Evolutionary conservation across 2,329 filamentous ascomycete species (phyloP).

Genomic region (Phyllosticta paracitricarpa): DNA sequence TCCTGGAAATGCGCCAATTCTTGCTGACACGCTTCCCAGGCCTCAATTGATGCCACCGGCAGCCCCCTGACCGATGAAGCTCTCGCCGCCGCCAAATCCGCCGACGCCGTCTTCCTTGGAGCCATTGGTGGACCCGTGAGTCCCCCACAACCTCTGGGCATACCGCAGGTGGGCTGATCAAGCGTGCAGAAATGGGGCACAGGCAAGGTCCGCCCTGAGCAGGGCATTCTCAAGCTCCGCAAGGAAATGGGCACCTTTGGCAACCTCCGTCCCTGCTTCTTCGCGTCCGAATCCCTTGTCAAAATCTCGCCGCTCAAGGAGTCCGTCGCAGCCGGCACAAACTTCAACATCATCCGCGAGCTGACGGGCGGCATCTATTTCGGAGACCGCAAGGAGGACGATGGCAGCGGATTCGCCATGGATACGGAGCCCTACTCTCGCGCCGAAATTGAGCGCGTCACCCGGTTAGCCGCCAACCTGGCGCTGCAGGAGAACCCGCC

Average conservation of each 20-base stretch:
- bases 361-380: slow-evolving; percentile 93
- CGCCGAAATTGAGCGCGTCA: slow-evolving; percentile 78
- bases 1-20: neutral
- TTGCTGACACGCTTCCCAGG: slow-evolving; percentile 40
- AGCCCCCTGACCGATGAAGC: slow-evolving; percentile 72
- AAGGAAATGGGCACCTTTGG: slow-evolving; percentile 92
- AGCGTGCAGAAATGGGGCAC: slow-evolving; percentile 71
- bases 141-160: slow-evolving; percentile 11
- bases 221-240: slow-evolving; percentile 81
- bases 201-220: slow-evolving; percentile 76
- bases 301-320: slow-evolving; percentile 80
- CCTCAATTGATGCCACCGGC: slow-evolving; percentile 77
- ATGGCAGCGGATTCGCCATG: slow-evolving; percentile 62
- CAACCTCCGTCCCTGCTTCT: slow-evolving; percentile 93
- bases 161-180: slow-evolving; percentile 8
- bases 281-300: slow-evolving; percentile 77
- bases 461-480: slow-evolving; percentile 68
- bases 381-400: slow-evolving; percentile 73
- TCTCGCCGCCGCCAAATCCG: slow-evolving; percentile 69
- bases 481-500: slow-evolving; percentile 69
- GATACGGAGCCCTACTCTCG: slow-evolving; percentile 84
- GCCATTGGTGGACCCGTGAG: slow-evolving; percentile 82
- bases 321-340: slow-evolving; percentile 71
- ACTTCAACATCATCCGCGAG: slow-evolving; percentile 90
- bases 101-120: slow-evolving; percentile 83